These are phyloP conservation scores for Pulveroboletus ravenelii DNA, from an alignment of 768 basidiomycete species.

Conservation along the genomic window DNA sequence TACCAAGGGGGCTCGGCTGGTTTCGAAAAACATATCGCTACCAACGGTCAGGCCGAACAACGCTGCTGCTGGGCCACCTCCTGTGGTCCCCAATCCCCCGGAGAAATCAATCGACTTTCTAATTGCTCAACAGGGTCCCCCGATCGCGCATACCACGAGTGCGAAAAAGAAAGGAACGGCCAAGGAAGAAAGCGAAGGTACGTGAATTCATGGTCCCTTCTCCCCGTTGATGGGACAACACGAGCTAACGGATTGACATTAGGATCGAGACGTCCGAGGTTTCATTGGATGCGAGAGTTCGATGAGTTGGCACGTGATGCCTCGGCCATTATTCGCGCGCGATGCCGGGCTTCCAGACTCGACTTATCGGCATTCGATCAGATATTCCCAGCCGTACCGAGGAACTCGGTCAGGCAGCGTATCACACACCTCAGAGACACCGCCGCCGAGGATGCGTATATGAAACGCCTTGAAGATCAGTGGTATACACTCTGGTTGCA, in stretches of 20 bases:
- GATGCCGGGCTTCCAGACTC: constrained; percentile 60
- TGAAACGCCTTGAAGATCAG: constrained; percentile 71
- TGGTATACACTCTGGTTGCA: constrained; percentile 79
- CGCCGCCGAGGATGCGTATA: constrained; percentile 68
- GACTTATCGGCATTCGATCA: constrained; percentile 73
- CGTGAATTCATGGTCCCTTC: too few relatives aligned
- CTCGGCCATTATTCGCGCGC: constrained; percentile 73
- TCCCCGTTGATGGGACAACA: not conserved
- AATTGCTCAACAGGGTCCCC: constrained; percentile 49
- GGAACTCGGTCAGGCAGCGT: constrained; percentile 68
- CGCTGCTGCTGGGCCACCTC: constrained; percentile 29
- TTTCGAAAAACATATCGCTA: constrained; percentile 41
- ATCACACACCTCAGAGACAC: constrained; percentile 55
- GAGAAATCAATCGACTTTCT: constrained; percentile 50
- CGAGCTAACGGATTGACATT: constrained; percentile 5
- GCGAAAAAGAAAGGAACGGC: constrained; percentile 33
- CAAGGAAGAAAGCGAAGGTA: constrained; percentile 30
- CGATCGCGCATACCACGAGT: constrained; percentile 29
- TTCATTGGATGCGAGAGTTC: constrained; percentile 81
- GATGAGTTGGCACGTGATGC: constrained; percentile 89
- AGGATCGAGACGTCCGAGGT: constrained; percentile 53
- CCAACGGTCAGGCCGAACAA: constrained; percentile 17
- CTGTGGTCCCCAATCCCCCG: constrained; percentile 39
- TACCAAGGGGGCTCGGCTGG: constrained; percentile 51
- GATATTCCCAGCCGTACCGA: constrained; percentile 73